Evolutionary conservation across 2,329 filamentous ascomycete species (phyloP).

Genomic region (Colletotrichum sp.): DNA sequence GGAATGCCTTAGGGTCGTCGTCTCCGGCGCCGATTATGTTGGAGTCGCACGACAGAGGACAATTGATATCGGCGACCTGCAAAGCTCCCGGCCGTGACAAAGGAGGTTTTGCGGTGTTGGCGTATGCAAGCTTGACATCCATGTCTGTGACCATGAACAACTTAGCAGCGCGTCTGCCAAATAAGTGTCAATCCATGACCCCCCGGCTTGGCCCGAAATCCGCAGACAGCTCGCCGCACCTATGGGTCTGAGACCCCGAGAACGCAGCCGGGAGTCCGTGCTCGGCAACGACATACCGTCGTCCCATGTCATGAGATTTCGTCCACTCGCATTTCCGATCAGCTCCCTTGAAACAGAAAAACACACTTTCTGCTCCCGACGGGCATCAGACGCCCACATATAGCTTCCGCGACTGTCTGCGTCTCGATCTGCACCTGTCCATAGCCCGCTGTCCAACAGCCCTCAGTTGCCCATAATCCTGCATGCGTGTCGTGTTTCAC

Average conservation of each 20-base stretch:
- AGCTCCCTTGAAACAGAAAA: constrained; percentile 5
- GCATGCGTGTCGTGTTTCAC: background rate
- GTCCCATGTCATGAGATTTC: background rate
- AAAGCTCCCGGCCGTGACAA: background rate
- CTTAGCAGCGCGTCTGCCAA: background rate
- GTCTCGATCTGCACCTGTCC: background rate
- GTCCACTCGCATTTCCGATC: background rate
- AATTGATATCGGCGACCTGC: background rate
- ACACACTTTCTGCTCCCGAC: background rate
- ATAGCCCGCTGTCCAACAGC: background rate
- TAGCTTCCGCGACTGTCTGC: background rate
- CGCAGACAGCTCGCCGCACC: background rate
- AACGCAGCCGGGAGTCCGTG: background rate
- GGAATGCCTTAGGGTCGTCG: background rate
- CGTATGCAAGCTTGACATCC: background rate
- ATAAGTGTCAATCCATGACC: background rate
- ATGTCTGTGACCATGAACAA: background rate
- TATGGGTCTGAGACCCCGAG: background rate
- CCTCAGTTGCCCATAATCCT: background rate
- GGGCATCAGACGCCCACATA: background rate
- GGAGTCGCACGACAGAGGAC: background rate
- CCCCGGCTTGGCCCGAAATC: background rate
- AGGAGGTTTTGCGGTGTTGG: background rate
- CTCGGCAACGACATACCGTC: constrained; percentile 1
- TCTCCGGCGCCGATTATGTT: background rate